Base-by-base conservation (phyloP, 495 filamentous ascomycete species). In the Neurospora sp. region DNA sequence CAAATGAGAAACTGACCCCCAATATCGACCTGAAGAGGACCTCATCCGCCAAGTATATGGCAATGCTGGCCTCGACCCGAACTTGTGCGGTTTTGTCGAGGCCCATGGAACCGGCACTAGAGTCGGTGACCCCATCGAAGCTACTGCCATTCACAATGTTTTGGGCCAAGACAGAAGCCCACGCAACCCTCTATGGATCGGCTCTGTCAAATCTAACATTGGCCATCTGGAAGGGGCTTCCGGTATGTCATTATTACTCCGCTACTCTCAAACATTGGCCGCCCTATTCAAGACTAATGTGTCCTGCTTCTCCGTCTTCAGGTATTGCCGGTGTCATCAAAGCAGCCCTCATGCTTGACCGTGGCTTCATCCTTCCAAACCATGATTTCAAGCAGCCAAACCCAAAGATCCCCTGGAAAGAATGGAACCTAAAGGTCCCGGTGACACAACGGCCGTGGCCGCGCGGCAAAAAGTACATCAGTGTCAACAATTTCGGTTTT, bases 281-380 rank as follows among this genome's bases (percentile, higher is more conserved):
- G n/a, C 0, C 2, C 20, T 37, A 31, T n/a, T 35, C 27, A 16
- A 14, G 4, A 39, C 74, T 75, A 44, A 73, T 69, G 10, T 22
- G 9, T 7, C 22, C 41, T 48, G n/a, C 46, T 70, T 39, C 68
- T 41, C 14, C 16, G 42, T 18, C 39, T 18, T 5, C 20, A 78
- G 88, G 88, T 11, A 81, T 91, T 69, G 82, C 86, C 10, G 85
- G 83, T 0, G 75, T 90, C 6, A 87, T 90, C 71, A 90, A 91
- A 74, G 83, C 85, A 0, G 81, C 84, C 1, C 73, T 89, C 74
- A 86, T 86, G 81, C 76, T 90, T 4, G 86, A 90, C 73, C 83
- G 83, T 69, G 85, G 83, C 41, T 81, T 84, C 73, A 82, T 87
- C 72, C 78, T 81, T 27, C 82, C 84, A 16, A 85, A 84, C 77